phyloP scores from a whole-genome alignment of 352 stramenopile species.

The Lagenidium sp. region DNA sequence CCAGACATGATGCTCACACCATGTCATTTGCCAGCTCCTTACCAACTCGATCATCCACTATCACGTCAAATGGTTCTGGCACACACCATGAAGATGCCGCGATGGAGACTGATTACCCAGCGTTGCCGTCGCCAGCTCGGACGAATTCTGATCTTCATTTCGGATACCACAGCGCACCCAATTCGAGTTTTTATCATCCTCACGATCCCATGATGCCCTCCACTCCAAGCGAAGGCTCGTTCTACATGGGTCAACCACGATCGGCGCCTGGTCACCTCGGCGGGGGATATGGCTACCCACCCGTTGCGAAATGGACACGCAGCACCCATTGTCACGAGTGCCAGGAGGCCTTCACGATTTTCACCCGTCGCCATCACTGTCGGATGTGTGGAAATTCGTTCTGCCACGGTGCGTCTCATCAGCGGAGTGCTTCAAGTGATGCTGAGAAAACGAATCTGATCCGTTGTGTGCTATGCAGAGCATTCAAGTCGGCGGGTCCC shows the following conservation, averaged over 20 bases:
- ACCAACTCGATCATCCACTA: conserved; percentile 56
- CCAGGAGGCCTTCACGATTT: conserved; percentile 75
- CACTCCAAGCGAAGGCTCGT: conserved; percentile 13
- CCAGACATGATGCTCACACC: conserved; percentile 32
- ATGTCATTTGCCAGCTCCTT: conserved; percentile 58
- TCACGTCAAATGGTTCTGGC: conserved; percentile 42
- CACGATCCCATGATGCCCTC: conserved; percentile 13
- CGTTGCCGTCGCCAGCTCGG: conserved; percentile 12
- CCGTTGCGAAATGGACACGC: conserved; percentile 73
- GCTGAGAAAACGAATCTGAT: too few species aligned
- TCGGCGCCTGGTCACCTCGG: background rate
- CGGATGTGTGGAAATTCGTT: conserved; percentile 85
- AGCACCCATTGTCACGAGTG: conserved; percentile 82
- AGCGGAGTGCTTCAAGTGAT: too few species aligned
- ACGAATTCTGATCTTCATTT: conserved; percentile 15
- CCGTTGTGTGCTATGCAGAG: conserved; percentile 17
- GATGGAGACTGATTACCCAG: conserved; percentile 5
- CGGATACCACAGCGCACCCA: too few species aligned
- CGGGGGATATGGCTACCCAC: conserved; percentile 14
- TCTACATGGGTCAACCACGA: conserved; percentile 7
- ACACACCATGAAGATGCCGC: conserved; percentile 18
- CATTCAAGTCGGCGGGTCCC: conserved; percentile 71
- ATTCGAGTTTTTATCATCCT: conserved; percentile 3
- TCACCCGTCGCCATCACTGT: conserved; percentile 78
- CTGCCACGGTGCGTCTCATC: conserved; percentile 42